Conservation (phyloP, 345 rosid genomes). For the Citrus hindsii region DNA sequence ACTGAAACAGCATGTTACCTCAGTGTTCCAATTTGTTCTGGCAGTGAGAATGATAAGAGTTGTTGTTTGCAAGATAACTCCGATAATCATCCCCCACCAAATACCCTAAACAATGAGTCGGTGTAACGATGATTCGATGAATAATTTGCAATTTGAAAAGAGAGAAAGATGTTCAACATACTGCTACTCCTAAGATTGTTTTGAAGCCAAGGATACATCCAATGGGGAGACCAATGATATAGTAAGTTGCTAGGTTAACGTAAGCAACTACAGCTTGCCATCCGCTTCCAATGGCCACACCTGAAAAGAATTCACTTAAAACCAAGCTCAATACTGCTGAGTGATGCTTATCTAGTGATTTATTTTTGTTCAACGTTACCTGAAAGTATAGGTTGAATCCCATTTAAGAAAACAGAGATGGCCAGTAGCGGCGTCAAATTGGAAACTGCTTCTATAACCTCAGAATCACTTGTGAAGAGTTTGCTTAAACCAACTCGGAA, state of each 20-base stretch:
- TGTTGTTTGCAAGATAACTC: constrained; percentile 64
- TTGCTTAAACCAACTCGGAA: constrained; percentile 57
- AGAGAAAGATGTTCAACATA: constrained; percentile 27
- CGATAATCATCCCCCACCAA: constrained; percentile 93
- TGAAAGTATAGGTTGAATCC: constrained; percentile 94
- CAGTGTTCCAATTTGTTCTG: constrained; percentile 69
- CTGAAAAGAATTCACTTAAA: constrained; percentile 19
- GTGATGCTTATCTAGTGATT: neutral
- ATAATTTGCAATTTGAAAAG: neutral
- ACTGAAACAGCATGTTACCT: constrained; percentile 38
- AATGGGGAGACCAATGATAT: constrained; percentile 85
- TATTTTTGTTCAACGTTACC: constrained; percentile 46
- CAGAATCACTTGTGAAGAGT: constrained; percentile 64
- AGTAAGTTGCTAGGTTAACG: constrained; percentile 71
- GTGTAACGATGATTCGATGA: neutral
- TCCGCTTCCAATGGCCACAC: constrained; percentile 98
- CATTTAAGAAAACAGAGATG: constrained; percentile 78
- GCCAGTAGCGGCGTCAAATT: constrained; percentile 74
- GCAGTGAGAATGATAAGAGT: constrained; percentile 64
- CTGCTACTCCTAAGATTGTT: constrained; percentile 59
- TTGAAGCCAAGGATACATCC: constrained; percentile 91
- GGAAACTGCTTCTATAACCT: constrained; percentile 65
- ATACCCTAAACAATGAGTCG: constrained; percentile 56
- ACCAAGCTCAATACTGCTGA: neutral
- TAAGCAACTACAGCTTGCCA: constrained; percentile 97